Evolutionary conservation across 1,284 basidiomycete species (phyloP), one percentile per base, ranked within the genome.

Genomic region (Apiotrichum porosum): DNA sequence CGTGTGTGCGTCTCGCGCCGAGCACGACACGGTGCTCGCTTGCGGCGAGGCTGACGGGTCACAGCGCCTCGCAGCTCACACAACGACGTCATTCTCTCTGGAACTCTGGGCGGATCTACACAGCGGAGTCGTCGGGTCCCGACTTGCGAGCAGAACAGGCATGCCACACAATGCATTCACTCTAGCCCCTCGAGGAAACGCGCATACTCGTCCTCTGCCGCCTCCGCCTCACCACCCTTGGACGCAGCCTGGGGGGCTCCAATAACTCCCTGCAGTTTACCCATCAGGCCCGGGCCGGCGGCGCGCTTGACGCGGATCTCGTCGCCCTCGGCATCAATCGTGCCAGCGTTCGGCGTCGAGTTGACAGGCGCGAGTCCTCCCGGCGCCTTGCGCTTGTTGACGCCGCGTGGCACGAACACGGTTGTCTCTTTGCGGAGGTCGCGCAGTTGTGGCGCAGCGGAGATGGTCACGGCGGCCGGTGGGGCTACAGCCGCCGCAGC

Each of bases 381-480:
- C 9, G 34, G 36, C 5, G 50, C 49, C 5, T 41, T 41, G 44
- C 65, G 62, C 47, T 69, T 69, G 54, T 71, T 72, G 12, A 76
- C 61, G 2, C 70, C 73, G 14, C 73, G 57, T 1, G 91, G 91
- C 2, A 94, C 82, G 62, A 97, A 95, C 0, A 86, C 81, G 0
- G 88, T 92, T 9, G 85, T 83, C 68, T 97, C 91, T 69, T 89
- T 91, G 75, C 90, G 89, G 57, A 95, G 78, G 68, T 97, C 88
- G 19, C 91, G 84, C 37, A 97, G 71, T 63, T 89, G 79, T 2
- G 92, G 89, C 40, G 77, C 88, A 1, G 89, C 89, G 15, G 81
- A 83, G 46, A 94, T 82, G 1, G 81, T 85, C 1, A 87, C 87
- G 8, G 78, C 42, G 3, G 48, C 41, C 8, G 46, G 40, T 4